Evolutionary conservation across 768 basidiomycete genomes (phyloP).

Genomic region (Mycena belliarum): DNA sequence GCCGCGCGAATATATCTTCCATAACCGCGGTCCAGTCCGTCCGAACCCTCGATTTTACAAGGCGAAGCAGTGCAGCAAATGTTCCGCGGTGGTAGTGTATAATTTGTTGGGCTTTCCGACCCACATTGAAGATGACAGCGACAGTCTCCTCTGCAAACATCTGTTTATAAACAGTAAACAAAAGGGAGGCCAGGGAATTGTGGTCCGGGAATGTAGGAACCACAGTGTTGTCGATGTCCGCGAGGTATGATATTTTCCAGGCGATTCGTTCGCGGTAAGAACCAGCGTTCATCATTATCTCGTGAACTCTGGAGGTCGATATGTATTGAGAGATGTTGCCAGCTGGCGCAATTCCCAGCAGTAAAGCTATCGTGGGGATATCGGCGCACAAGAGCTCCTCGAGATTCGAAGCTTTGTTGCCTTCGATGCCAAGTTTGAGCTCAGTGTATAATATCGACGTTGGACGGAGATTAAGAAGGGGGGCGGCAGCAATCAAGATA

Average conservation of each 20-base stretch:
- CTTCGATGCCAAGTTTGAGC: constrained; percentile 27
- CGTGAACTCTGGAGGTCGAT: constrained; percentile 37
- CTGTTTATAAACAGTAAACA: constrained; percentile 3
- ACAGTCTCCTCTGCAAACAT: constrained; percentile 10
- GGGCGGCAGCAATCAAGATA: constrained; percentile 32
- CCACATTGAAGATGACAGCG: neutral
- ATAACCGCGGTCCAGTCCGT: constrained; percentile 32
- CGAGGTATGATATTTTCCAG: constrained; percentile 34
- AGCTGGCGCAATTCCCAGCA: constrained; percentile 37
- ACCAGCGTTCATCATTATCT: constrained; percentile 19
- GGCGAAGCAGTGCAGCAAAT: constrained; percentile 33
- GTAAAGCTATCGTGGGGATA: constrained; percentile 32
- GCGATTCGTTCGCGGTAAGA: constrained; percentile 39
- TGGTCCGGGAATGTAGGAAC: constrained; percentile 4
- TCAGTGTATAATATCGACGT: constrained; percentile 37
- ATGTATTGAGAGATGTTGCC: constrained; percentile 37
- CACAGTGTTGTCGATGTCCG: neutral
- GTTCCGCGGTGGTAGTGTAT: constrained; percentile 35
- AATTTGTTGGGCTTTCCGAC: neutral
- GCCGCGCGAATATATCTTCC: constrained; percentile 27
- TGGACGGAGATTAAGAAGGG: constrained; percentile 27
- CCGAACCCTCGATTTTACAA: constrained; percentile 25
- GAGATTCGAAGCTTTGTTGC: constrained; percentile 30
- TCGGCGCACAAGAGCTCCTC: constrained; percentile 33
- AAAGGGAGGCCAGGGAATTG: neutral